phyloP scores from a whole-genome alignment of 768 basidiomycete genomes.

The Agaricus blazei region DNA sequence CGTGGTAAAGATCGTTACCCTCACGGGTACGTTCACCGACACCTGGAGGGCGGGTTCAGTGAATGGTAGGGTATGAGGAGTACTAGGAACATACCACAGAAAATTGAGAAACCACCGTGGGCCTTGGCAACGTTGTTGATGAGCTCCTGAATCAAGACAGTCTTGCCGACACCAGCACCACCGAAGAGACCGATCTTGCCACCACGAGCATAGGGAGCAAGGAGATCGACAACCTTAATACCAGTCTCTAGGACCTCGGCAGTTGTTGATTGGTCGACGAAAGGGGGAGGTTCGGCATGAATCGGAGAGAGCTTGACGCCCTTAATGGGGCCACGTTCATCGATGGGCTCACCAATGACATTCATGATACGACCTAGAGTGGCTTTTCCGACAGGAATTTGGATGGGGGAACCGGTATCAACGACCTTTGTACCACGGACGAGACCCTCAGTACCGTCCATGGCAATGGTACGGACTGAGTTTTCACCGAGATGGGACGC shows the following conservation, averaged over 20 bases:
- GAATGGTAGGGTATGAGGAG: not conserved
- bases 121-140: constrained; percentile 99
- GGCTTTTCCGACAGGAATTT: constrained; percentile 91
- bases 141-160: constrained; percentile 98
- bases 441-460: constrained; percentile 99
- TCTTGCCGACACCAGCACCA: constrained; percentile 99
- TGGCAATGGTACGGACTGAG: constrained; percentile 98
- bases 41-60: constrained; percentile 44
- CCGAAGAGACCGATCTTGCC: constrained; percentile 99
- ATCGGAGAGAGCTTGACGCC: constrained; percentile 90
- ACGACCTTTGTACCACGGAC: constrained; percentile 97
- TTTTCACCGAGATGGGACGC: constrained; percentile 99
- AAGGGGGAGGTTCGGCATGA: constrained; percentile 94
- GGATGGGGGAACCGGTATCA: constrained; percentile 95
- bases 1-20: constrained; percentile 98
- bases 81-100: constrained; percentile 65
- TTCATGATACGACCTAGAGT: constrained; percentile 99
- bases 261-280: constrained; percentile 98
- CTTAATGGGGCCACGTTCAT: constrained; percentile 98
- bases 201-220: constrained; percentile 99
- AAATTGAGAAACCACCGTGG: constrained; percentile 99
- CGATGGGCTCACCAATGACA: constrained; percentile 99
- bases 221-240: constrained; percentile 99
- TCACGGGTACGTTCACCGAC: constrained; percentile 99
- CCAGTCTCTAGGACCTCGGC: constrained; percentile 99